Evolutionary conservation across 768 basidiomycete species (phyloP).

Genomic region (Pisolithus marmoratus): DNA sequence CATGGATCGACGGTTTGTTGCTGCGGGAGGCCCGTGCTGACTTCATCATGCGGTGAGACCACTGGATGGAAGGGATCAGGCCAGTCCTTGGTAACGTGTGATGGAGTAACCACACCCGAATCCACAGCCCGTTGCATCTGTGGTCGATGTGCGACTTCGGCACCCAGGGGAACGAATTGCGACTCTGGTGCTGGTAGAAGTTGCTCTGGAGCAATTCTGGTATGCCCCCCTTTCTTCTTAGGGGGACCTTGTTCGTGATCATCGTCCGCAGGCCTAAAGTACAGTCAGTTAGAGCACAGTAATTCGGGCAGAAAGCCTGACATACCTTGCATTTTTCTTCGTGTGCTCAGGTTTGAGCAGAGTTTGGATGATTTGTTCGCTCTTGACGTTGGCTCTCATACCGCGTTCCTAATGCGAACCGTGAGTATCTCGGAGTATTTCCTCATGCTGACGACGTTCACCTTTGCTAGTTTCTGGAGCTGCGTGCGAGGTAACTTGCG

Average conservation of each 20-base stretch:
- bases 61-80: not conserved
- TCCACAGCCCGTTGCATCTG: not conserved
- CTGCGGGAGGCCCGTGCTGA: not conserved
- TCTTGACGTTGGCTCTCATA: constrained; percentile 23
- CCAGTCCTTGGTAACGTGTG: too few species aligned
- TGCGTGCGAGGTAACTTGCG: constrained; percentile 18
- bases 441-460: not conserved
- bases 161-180: not conserved
- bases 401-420: constrained; percentile 12
- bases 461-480: constrained; percentile 24
- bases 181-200: not conserved
- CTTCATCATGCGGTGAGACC: not conserved
- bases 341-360: constrained; percentile 9
- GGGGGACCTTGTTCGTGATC: constrained; percentile 8
- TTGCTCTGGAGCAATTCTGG: not conserved
- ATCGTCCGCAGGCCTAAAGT: constrained; percentile 5
- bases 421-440: not conserved
- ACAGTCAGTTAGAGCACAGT: not conserved
- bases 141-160: not conserved
- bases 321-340: constrained; percentile 10
- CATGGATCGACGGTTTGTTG: not conserved
- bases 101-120: not conserved
- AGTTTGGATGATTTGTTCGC: constrained; percentile 18
- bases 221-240: constrained; percentile 11
- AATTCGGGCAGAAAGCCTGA: not conserved